phyloP scores from a whole-genome alignment of 2,329 filamentous ascomycete species.

The Emmonsia crescens region DNA sequence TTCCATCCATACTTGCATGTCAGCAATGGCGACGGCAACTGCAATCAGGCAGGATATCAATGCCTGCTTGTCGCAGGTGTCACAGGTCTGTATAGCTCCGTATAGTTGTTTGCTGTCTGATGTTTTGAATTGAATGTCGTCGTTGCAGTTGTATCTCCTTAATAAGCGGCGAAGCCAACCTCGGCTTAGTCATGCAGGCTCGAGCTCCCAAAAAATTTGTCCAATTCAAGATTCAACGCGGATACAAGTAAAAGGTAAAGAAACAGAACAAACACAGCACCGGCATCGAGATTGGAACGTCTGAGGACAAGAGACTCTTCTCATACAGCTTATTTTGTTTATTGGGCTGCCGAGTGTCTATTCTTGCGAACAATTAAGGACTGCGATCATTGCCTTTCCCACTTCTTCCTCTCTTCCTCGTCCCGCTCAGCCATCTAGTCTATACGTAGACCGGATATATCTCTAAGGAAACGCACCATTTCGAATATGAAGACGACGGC shows the following conservation, averaged over 20 bases:
- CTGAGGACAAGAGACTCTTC: too few relatives aligned
- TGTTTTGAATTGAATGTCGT: background rate
- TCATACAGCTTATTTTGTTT: background rate
- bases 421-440: background rate
- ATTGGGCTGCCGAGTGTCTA: background rate
- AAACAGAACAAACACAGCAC: background rate
- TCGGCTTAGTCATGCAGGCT: background rate
- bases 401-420: background rate
- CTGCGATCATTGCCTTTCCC: background rate
- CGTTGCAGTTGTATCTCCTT: background rate
- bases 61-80: background rate
- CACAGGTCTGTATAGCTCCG: background rate
- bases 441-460: background rate
- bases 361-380: background rate
- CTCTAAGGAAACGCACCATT: background rate
- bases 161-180: background rate
- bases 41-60: background rate
- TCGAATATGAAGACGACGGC: slow-evolving; percentile 43
- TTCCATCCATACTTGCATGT: slow-evolving; percentile 38
- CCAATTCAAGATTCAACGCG: background rate
- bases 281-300: background rate
- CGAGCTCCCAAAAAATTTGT: background rate
- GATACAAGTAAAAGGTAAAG: background rate
- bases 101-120: background rate
- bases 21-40: background rate